These are phyloP conservation scores for Datura wrightii DNA, from an alignment of 257 asterid species.

Conservation along the genomic window DNA sequence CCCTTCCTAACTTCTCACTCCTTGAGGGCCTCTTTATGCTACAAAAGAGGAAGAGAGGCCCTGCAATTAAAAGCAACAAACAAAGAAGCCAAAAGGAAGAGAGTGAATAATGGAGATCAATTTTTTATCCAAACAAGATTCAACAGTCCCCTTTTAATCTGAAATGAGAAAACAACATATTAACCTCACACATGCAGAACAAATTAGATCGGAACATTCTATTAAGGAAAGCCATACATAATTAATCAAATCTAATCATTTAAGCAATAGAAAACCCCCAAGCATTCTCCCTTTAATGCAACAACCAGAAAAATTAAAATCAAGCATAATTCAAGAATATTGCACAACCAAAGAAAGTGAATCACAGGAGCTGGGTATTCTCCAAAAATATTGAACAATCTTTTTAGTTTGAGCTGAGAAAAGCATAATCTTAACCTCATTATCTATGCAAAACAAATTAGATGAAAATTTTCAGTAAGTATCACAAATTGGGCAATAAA, in stretches of 20 bases:
- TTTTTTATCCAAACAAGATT: neutral
- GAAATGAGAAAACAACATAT: neutral
- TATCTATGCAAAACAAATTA: neutral
- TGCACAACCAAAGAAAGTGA: constrained; percentile 11
- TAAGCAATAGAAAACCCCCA: neutral
- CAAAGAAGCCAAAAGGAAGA: constrained; percentile 18
- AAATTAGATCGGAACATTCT: neutral
- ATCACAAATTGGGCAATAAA: neutral
- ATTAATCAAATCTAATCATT: neutral
- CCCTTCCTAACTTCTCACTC: constrained; percentile 40
- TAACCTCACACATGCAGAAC: neutral
- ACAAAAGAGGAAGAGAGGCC: constrained; percentile 78
- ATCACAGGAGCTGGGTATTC: neutral
- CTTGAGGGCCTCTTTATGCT: constrained; percentile 40
- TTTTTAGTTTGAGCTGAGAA: constrained; percentile 1
- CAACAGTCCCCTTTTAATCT: neutral
- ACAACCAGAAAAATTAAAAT: neutral
- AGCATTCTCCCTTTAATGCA: neutral
- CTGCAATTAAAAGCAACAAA: constrained; percentile 46
- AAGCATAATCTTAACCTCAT: too few relatives aligned
- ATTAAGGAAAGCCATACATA: neutral
- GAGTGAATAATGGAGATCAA: neutral
- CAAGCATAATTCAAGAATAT: constrained; percentile 6
- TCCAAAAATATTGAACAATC: neutral
- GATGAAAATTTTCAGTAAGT: neutral